Conservation (phyloP, 1,284 basidiomycete genomes). For the Tilletiopsis washingtonensis region DNA sequence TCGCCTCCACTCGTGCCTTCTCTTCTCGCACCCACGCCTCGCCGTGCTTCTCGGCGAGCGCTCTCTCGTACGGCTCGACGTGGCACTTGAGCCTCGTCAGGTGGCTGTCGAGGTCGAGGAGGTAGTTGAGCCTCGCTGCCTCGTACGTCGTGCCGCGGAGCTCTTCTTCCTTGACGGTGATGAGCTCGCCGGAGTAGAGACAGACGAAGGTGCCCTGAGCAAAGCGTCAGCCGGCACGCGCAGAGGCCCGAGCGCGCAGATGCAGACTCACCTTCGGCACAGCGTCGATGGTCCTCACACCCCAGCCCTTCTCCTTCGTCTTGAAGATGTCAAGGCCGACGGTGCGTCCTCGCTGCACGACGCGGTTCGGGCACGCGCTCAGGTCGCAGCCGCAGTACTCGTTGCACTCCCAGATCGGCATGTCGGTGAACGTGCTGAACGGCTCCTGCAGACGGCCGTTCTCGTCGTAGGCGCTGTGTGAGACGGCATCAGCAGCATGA, state of each 20-base stretch:
- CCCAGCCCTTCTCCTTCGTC: slow-evolving; percentile 60
- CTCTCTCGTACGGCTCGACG: neutral
- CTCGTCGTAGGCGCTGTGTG: slow-evolving; percentile 17
- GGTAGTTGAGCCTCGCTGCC: slow-evolving; percentile 65
- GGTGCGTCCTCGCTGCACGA: slow-evolving; percentile 70
- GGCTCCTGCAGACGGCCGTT: slow-evolving; percentile 9
- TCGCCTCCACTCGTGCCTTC: neutral
- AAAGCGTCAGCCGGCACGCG: too few relatives aligned
- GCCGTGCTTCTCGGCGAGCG: neutral
- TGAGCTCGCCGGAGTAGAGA: slow-evolving; percentile 73
- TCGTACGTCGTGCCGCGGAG: too few relatives aligned
- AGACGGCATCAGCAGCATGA: neutral
- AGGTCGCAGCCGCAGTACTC: slow-evolving; percentile 65
- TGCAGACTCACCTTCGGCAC: slow-evolving; percentile 51
- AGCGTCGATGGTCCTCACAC: slow-evolving; percentile 32
- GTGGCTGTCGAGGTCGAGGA: slow-evolving; percentile 73
- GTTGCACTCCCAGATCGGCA: slow-evolving; percentile 80
- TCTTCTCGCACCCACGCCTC: neutral
- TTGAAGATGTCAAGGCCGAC: slow-evolving; percentile 52
- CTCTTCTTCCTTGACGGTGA: too few relatives aligned
- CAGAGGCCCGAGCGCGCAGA: too few relatives aligned
- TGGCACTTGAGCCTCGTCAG: slow-evolving; percentile 51
- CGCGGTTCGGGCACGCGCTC: slow-evolving; percentile 70
- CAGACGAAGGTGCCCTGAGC: slow-evolving; percentile 69
- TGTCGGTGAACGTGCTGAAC: slow-evolving; percentile 1